Percentiles rank a stretch among this genome's conserved stretches.
phyloP scores from a whole-genome alignment of 176 grass and related monocot genomes.

The Lolium perenne region DNA sequence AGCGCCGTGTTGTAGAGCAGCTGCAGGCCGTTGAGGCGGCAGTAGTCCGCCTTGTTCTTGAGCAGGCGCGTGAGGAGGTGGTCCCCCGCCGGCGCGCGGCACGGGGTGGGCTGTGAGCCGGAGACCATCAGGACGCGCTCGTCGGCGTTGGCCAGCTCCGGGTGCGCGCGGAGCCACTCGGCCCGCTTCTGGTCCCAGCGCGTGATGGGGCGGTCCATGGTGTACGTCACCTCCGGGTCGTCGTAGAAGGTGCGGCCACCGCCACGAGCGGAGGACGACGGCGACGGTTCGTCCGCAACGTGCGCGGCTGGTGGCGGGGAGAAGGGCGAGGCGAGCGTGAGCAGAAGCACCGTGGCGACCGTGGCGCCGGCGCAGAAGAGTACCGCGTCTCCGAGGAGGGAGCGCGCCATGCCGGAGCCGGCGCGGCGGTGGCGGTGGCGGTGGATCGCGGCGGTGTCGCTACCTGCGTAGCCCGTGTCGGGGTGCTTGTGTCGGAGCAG shows the following conservation, averaged over 20 bases:
- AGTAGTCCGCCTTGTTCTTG: constrained; percentile 95
- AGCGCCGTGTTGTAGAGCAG: constrained; percentile 84
- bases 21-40: constrained; percentile 72
- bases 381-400: constrained; percentile 53
- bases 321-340: constrained; percentile 56
- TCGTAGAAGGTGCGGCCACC: constrained; percentile 71
- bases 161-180: constrained; percentile 63
- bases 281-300: not conserved
- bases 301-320: not conserved
- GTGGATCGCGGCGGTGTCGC: constrained; percentile 9
- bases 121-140: constrained; percentile 84
- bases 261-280: not conserved
- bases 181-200: constrained; percentile 84
- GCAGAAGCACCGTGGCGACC: constrained; percentile 50
- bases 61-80: constrained; percentile 68
- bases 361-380: constrained; percentile 68
- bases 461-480: not conserved
- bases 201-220: constrained; percentile 58
- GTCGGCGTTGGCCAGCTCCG: not conserved
- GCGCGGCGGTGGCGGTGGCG: too few species aligned
- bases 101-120: constrained; percentile 82
- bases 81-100: constrained; percentile 59
- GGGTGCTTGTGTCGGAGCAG: not conserved
- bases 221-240: constrained; percentile 68
- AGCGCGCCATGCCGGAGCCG: constrained; percentile 40